These are phyloP conservation scores for Circinella minor DNA, from an alignment of 371 early-diverging fungal species.

Conservation along the genomic window DNA sequence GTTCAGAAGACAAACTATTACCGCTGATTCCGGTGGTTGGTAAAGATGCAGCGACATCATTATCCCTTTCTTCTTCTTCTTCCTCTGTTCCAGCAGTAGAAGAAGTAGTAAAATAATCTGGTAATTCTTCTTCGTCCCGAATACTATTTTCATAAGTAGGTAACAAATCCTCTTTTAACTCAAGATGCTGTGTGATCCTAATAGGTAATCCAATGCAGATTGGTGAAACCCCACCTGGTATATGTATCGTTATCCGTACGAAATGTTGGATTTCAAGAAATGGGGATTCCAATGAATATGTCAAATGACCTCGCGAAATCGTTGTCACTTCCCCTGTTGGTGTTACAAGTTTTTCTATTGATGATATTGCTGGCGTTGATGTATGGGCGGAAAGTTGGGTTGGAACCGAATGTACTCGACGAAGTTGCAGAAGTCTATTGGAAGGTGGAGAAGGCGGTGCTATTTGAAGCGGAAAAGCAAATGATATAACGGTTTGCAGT, in stretches of 20 bases:
- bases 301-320: constrained; percentile 14
- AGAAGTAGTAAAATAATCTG: constrained; percentile 26
- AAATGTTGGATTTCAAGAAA: constrained; percentile 33
- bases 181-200: constrained; percentile 19
- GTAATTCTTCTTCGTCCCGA: constrained; percentile 34
- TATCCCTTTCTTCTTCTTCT: neutral
- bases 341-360: neutral
- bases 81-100: constrained; percentile 1
- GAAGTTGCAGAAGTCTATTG: neutral
- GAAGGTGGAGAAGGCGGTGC: neutral
- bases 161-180: constrained; percentile 17
- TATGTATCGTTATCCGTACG: constrained; percentile 25
- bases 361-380: neutral
- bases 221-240: constrained; percentile 1
- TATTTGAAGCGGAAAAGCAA: constrained; percentile 28
- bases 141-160: constrained; percentile 30
- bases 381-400: neutral
- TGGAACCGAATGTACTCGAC: constrained; percentile 2
- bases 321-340: neutral
- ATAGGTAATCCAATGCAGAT: constrained; percentile 38
- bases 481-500: constrained; percentile 29
- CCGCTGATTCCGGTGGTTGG: too few relatives aligned
- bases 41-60: neutral
- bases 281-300: constrained; percentile 38
- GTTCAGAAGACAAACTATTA: neutral